Evolutionary conservation across 441 rosid genomes (phyloP).

Genomic region (Mallotus japonicus): DNA sequence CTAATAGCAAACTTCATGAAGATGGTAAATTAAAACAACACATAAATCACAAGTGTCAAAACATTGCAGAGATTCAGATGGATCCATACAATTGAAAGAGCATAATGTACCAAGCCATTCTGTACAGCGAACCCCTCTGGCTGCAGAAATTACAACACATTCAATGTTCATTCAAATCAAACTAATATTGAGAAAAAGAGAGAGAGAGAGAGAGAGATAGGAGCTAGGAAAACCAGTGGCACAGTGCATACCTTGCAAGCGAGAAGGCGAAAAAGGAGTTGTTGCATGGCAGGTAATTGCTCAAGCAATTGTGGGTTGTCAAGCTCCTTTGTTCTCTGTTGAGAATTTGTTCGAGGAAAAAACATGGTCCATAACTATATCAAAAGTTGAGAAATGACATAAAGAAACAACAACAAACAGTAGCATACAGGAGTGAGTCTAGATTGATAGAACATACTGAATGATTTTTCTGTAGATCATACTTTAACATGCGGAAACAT

Average conservation of each 20-base stretch:
- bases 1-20: constrained; percentile 27
- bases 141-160: constrained; percentile 29
- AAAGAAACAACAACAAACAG: not conserved
- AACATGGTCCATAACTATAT: constrained; percentile 1
- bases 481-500: constrained; percentile 35
- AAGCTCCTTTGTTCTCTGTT: constrained; percentile 37
- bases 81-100: constrained; percentile 48
- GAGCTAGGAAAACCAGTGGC: not conserved
- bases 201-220: no score
- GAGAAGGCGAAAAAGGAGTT: constrained; percentile 48
- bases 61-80: not conserved
- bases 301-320: constrained; percentile 40
- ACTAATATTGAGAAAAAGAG: not conserved
- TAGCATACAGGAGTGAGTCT: not conserved
- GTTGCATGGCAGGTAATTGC: constrained; percentile 49
- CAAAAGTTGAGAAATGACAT: constrained; percentile 4
- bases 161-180: not conserved
- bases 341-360: not conserved
- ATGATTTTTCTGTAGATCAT: constrained; percentile 34
- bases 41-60: not conserved
- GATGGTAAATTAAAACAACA: constrained; percentile 1
- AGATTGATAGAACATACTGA: constrained; percentile 23
- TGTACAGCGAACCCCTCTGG: constrained; percentile 48
- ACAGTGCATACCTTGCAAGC: constrained; percentile 44
- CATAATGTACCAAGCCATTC: constrained; percentile 42